These are phyloP conservation scores for Glonium stellatum DNA, from an alignment of 495 filamentous ascomycete species.

Conservation along the genomic window DNA sequence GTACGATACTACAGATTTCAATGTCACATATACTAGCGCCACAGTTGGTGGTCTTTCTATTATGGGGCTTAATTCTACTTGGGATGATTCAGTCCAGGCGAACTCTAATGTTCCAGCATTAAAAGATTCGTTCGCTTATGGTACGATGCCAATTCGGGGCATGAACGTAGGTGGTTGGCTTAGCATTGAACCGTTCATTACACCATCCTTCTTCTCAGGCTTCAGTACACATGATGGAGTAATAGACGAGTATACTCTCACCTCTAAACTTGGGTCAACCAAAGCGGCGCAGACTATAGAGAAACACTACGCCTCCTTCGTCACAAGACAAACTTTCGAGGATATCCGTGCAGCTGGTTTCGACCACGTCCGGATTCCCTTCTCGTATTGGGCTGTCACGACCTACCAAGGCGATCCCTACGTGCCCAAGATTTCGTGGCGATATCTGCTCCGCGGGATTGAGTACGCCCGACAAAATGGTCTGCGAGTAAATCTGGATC, in stretches of 20 bases:
- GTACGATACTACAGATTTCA: constrained; percentile 88
- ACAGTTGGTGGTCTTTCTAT: constrained; percentile 78
- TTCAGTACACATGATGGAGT: constrained; percentile 58
- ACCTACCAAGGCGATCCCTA: constrained; percentile 86
- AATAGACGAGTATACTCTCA: constrained; percentile 84
- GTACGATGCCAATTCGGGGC: constrained; percentile 70
- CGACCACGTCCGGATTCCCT: constrained; percentile 93
- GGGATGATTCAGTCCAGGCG: constrained; percentile 73
- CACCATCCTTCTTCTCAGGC: constrained; percentile 73
- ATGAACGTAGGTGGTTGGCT: constrained; percentile 96
- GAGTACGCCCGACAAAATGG: constrained; percentile 93
- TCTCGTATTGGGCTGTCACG: constrained; percentile 88
- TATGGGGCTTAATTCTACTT: constrained; percentile 82
- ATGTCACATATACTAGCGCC: constrained; percentile 82
- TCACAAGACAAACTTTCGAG: constrained; percentile 72
- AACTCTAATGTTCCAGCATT: constrained; percentile 77
- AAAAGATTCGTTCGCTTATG: constrained; percentile 67
- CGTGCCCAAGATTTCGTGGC: constrained; percentile 78
- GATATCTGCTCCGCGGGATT: constrained; percentile 87
- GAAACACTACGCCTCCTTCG: constrained; percentile 82
- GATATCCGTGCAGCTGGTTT: constrained; percentile 84
- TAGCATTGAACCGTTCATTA: constrained; percentile 89
- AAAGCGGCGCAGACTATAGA: constrained; percentile 62
- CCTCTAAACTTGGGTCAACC: constrained; percentile 55
- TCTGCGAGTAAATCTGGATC: constrained; percentile 85